A percentile compares a stretch with the other conserved stretches of the same genome.
These are phyloP conservation scores for Pulveroboletus frians DNA, from an alignment of 768 basidiomycete genomes.

Conservation along the genomic window DNA sequence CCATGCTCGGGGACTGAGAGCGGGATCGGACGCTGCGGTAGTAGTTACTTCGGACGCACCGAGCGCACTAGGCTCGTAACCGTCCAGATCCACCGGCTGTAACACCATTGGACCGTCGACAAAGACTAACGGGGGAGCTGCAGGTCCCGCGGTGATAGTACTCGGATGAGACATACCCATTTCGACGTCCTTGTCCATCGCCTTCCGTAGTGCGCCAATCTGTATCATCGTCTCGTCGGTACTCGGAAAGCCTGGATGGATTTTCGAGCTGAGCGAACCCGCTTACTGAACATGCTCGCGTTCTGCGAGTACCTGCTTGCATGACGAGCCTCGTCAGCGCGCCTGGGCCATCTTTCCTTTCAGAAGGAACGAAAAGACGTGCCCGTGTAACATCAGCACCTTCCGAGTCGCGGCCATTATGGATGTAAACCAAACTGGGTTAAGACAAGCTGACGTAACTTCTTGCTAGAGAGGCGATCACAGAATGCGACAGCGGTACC, in stretches of 20 bases:
- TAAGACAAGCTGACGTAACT: too few relatives aligned
- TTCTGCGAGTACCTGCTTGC: conserved; percentile 66
- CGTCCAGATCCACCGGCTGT: conserved; percentile 55
- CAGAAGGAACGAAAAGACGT: conserved; percentile 10
- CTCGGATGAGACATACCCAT: conserved; percentile 40
- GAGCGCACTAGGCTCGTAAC: conserved; percentile 23
- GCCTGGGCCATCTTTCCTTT: not conserved
- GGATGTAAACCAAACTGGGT: too few relatives aligned
- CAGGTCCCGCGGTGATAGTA: not conserved
- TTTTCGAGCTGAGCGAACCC: conserved; percentile 39
- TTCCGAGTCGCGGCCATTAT: conserved; percentile 27
- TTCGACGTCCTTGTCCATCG: conserved; percentile 59
- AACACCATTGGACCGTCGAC: conserved; percentile 67
- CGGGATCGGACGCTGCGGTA: conserved; percentile 39
- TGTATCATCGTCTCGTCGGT: conserved; percentile 22
- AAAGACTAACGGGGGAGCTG: conserved; percentile 47
- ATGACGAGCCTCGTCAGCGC: conserved; percentile 1
- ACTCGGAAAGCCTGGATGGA: not conserved
- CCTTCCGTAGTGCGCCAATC: conserved; percentile 71
- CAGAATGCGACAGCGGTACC: not conserved
- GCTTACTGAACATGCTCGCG: conserved; percentile 62
- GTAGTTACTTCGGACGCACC: conserved; percentile 36
- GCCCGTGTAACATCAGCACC: conserved; percentile 46
- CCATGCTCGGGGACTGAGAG: conserved; percentile 63
- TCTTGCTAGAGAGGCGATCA: not conserved